Conservation (phyloP, 1,284 basidiomycete genomes). For the Kwoniella shivajii region DNA sequence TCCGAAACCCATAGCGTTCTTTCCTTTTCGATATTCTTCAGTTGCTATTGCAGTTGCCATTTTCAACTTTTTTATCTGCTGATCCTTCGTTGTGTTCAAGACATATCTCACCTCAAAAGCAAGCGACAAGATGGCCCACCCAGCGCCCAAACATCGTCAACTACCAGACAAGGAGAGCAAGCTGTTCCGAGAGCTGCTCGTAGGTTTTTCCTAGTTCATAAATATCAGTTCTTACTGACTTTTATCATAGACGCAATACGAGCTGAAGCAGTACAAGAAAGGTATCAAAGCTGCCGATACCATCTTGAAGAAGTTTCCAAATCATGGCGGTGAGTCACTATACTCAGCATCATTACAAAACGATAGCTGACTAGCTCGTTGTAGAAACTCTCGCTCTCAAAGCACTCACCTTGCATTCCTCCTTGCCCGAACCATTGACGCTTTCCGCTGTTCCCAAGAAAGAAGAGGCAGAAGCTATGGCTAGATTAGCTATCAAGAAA, state of each 20-base stretch:
- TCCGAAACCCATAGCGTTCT: neutral
- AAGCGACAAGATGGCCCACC: slow-evolving; percentile 17
- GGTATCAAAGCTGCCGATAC: slow-evolving; percentile 89
- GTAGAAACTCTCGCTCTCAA: slow-evolving; percentile 93
- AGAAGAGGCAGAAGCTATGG: slow-evolving; percentile 74
- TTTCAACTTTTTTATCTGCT: too few species aligned
- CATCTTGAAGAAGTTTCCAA: slow-evolving; percentile 92
- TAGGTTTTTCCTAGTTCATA: slow-evolving; percentile 36
- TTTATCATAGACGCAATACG: slow-evolving; percentile 65
- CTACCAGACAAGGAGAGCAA: slow-evolving; percentile 81
- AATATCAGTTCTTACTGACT: neutral
- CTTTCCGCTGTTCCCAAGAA: slow-evolving; percentile 64
- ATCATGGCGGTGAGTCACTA: slow-evolving; percentile 78
- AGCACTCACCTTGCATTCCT: slow-evolving; percentile 71
- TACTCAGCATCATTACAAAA: neutral
- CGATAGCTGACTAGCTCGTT: neutral
- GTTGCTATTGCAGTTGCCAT: too few species aligned
- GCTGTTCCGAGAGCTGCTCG: slow-evolving; percentile 87
- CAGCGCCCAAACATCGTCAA: slow-evolving; percentile 46
- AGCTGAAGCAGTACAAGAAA: slow-evolving; percentile 85
- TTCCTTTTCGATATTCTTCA: neutral
- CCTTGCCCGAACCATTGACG: slow-evolving; percentile 50
- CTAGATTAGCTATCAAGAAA: slow-evolving; percentile 82
- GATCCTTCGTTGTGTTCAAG: neutral
- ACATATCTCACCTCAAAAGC: neutral